Evolutionary conservation across 164 flowering plant species (phyloP).

Genomic region (Liquidambar formosana): DNA sequence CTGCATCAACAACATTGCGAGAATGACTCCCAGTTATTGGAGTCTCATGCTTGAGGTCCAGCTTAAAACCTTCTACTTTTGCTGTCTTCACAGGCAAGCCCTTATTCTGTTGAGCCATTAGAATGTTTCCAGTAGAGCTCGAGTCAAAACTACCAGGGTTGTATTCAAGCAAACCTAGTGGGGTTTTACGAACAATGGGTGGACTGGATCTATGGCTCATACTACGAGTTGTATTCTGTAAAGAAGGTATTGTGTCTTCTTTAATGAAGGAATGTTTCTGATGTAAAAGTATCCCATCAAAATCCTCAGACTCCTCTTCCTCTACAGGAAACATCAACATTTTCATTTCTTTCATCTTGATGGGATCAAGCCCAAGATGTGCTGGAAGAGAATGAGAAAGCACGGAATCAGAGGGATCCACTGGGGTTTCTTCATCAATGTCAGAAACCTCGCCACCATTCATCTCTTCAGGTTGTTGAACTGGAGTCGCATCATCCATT

Average conservation of each 20-base stretch:
- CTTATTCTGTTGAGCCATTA: slow-evolving; percentile 71
- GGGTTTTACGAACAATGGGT: slow-evolving; percentile 59
- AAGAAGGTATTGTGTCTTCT: slow-evolving; percentile 42
- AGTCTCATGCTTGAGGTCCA: slow-evolving; percentile 65
- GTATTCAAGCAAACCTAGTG: slow-evolving; percentile 75
- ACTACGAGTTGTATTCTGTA: slow-evolving; percentile 38
- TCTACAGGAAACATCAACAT: slow-evolving; percentile 77
- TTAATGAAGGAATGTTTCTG: slow-evolving; percentile 36
- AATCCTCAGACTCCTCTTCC: slow-evolving; percentile 53
- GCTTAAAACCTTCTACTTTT: slow-evolving; percentile 68
- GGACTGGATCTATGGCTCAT: slow-evolving; percentile 44
- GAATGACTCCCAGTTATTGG: slow-evolving; percentile 66
- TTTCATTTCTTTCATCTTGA: slow-evolving; percentile 84
- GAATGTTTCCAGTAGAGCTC: slow-evolving; percentile 54
- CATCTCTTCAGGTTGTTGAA: slow-evolving; percentile 36
- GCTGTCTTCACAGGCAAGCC: slow-evolving; percentile 44
- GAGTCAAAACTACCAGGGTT: slow-evolving; percentile 46
- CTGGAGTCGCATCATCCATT: slow-evolving; percentile 58
- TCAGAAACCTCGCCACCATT: slow-evolving; percentile 43
- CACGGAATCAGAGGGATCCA: slow-evolving; percentile 31
- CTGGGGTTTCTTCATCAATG: slow-evolving; percentile 41
- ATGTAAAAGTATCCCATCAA: slow-evolving; percentile 27
- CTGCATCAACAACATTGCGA: slow-evolving; percentile 85
- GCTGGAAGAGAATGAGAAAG: slow-evolving; percentile 94
- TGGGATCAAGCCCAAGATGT: slow-evolving; percentile 94